A percentile compares a stretch with the other conserved stretches of the same genome.
Conservation (phyloP, 495 filamentous ascomycete species). For the Lichenothelia convexa region DNA sequence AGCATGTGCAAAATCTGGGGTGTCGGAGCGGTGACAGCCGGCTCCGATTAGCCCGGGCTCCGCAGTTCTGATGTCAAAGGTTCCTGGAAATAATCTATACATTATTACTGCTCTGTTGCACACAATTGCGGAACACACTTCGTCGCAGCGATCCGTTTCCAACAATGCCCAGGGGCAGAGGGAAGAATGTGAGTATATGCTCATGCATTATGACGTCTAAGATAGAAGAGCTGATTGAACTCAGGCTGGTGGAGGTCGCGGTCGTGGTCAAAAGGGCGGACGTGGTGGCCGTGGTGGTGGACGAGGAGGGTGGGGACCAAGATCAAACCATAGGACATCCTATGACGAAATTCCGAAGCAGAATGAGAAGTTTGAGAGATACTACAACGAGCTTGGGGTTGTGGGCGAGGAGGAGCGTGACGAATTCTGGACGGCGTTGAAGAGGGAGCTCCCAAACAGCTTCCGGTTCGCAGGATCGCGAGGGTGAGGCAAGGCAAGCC, state of each 20-base stretch:
- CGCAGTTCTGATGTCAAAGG: too few species aligned
- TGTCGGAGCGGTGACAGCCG: too few species aligned
- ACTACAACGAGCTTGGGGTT: constrained; percentile 60
- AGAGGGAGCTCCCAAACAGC: constrained; percentile 76
- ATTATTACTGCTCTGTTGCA: too few species aligned
- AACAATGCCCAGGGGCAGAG: constrained; percentile 7
- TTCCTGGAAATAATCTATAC: too few species aligned
- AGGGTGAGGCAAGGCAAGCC: too few species aligned
- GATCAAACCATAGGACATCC: constrained; percentile 16
- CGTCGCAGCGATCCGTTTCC: too few species aligned
- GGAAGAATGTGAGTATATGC: constrained; percentile 2
- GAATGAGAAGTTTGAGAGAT: constrained; percentile 64
- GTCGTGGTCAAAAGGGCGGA: constrained; percentile 11
- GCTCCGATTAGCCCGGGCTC: too few species aligned
- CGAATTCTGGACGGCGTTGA: constrained; percentile 65
- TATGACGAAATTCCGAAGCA: constrained; percentile 44
- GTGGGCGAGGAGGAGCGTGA: constrained; percentile 46
- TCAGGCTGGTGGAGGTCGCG: constrained; percentile 8
- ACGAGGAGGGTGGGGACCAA: constrained; percentile 13
- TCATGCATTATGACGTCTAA: too few species aligned
- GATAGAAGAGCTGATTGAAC: constrained; percentile 1
- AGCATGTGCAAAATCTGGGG: too few species aligned
- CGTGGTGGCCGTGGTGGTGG: constrained; percentile 17
- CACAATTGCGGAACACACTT: too few species aligned
- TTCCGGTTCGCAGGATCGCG: constrained; percentile 92